Base-by-base conservation (phyloP, 2,329 filamentous ascomycete species). In the Trichothecium sympodiale region DNA sequence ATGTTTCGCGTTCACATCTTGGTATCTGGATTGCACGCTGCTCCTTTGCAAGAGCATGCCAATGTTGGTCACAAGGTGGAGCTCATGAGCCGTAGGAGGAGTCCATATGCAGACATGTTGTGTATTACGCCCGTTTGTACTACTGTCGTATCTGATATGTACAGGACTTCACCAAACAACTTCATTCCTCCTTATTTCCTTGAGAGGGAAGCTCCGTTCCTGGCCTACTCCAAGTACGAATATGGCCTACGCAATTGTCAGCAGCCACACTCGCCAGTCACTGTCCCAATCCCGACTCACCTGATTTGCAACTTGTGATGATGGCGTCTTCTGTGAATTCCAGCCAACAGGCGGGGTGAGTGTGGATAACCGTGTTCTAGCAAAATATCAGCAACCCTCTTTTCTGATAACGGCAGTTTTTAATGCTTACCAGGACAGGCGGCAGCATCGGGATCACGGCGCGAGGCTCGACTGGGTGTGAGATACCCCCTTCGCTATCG, bases 261-360 rank as follows among this genome's bases (percentile, higher is more conserved):
- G 23, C 27, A n/a, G 28, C 10, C 28, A 15, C 8, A 8, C 13
- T 18, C 12, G n/a, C 14, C 4, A 25, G 29, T 29, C 20, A 17
- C n/a, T 14, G 5, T 20, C 26, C 7, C 30, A 16, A 29, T 33
- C 14, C 8, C 6, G 13, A 67, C 80, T 58, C 65, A 93, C 89
- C 89, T 61, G 80, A 83, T 53, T 86, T 83, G 61, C 87, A 95
- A 46, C 85, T 86, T 26, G 87, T 95, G 51, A 96, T 79, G 46
- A 98, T 94, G 43, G 82, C 82, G 49, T 94, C 80, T 54, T 95
- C 82, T 37, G 89, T 88, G 50, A 98, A 98, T n/a, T 80, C 83
- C 28, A 98, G 61, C 81, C 88, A 94, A 55, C 77, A 84, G 31
- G 94, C 67, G 36, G 88, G 87, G 57, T 96, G 86, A 41, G 80